Evolutionary conservation across 2,329 filamentous ascomycete genomes (phyloP).

Genomic region (Fusarium pininemorale): DNA sequence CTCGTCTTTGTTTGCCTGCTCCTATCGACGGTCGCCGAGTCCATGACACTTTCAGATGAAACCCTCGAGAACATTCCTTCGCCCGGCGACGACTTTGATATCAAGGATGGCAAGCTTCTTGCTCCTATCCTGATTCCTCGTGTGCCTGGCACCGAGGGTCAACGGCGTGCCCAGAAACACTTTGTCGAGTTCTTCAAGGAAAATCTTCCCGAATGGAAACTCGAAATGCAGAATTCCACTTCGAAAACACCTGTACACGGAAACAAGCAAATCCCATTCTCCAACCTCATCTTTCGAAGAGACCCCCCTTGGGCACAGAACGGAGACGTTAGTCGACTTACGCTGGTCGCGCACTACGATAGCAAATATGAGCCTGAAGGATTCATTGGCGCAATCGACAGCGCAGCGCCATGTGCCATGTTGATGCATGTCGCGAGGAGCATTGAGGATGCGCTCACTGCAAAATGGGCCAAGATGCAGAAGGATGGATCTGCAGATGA

Average conservation of each 20-base stretch:
- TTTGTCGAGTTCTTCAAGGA: conserved; percentile 83
- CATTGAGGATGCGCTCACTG: conserved; percentile 80
- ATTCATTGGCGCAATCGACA: conserved; percentile 94
- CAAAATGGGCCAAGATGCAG: conserved; percentile 82
- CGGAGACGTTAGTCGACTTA: conserved; percentile 82
- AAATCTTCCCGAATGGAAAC: conserved; percentile 79
- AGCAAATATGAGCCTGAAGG: conserved; percentile 81
- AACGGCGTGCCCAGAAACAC: conserved; percentile 76
- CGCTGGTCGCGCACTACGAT: conserved; percentile 94
- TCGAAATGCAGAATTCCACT: conserved; percentile 91
- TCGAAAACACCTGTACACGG: conserved; percentile 81
- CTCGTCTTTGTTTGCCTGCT: conserved; percentile 29
- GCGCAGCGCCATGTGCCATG: conserved; percentile 93
- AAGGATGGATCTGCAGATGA: conserved; percentile 62
- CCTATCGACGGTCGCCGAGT: conserved; percentile 47
- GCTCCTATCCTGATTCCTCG: conserved; percentile 88
- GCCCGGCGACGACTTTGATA: conserved; percentile 81
- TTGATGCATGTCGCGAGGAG: conserved; percentile 85
- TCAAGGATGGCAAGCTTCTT: conserved; percentile 77
- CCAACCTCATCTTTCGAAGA: conserved; percentile 84
- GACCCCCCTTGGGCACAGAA: conserved; percentile 83
- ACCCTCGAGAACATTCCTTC: conserved; percentile 76
- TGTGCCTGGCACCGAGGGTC: conserved; percentile 86
- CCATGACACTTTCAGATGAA: conserved; percentile 73
- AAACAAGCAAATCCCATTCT: conserved; percentile 78